Base-by-base conservation (phyloP, 148 eudicot species). In the Suaeda aralocaspica region DNA sequence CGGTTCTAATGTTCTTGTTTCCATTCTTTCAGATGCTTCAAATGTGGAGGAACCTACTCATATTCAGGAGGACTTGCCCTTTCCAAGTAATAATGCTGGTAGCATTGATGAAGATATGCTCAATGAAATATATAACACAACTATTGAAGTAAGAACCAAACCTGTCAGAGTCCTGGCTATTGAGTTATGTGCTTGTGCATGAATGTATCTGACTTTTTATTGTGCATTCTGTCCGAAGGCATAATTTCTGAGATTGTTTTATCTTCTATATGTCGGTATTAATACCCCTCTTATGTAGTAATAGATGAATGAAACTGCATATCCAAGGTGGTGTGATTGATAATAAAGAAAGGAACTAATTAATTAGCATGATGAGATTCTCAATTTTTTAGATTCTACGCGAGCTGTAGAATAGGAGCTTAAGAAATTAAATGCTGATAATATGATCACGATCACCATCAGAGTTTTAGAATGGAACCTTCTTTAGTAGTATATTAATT, bases 41-140 rank as follows among this genome's bases (percentile, higher is more conserved):
- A 77, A 72, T 74, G 2, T 41, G 22, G 87, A 82, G 28, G 84
- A 82, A 74, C 77, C 82, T 49, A 68, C 64, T 52, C 56, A 59
- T 65, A 52, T 19, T 21, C 79, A 76, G 33, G 80, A 81, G 11
- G 80, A 74, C 44, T 67, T 77, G 31, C 71, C 72, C 77, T 45
- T 77, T 74, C 72, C 78, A 48, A 70, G 55, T 34, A 55, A 52
- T 60, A 74, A 60, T 33, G 66, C 81, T 39, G 86, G 82, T 64
- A 84, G 80, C 68, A 64, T 81, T 75, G 86, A 79, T 36, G 92
- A 81, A 52, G 86, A 78, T 60, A 75, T 85, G 74, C 72, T 83
- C 72, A 83, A 85, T 51, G 89, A 81, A 66, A 68, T 84, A 3
- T 82, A 56, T 69, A 71, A 77, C 72, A 70, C 81, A 59, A 81